Conservation (phyloP, 495 filamentous ascomycete species). For the Apiosordaria backusii region DNA sequence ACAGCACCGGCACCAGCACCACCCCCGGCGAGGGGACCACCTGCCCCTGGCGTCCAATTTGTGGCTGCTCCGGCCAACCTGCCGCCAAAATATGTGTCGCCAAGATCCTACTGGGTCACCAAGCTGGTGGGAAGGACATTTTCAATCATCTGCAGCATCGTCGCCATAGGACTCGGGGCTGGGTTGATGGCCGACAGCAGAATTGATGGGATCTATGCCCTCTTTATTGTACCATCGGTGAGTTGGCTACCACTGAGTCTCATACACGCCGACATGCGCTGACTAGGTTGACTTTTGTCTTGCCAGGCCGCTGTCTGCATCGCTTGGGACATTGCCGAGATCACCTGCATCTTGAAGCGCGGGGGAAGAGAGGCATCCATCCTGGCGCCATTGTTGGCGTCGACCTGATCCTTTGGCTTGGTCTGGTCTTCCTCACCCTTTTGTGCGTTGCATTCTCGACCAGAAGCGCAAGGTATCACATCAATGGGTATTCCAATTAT, state of each 20-base stretch:
- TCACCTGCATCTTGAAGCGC: conserved; percentile 14
- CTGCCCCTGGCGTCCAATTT: neutral
- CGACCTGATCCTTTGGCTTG: conserved; percentile 24
- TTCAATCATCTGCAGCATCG: neutral
- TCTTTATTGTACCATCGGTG: conserved; percentile 5
- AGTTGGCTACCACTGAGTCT: neutral
- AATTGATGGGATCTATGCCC: neutral
- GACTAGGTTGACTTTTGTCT: neutral
- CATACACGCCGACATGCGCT: neutral
- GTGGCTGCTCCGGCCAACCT: neutral
- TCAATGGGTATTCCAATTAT: conserved; percentile 1
- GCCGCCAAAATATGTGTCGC: neutral
- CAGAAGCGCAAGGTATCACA: neutral
- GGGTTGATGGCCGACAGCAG: neutral
- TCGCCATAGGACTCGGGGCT: neutral
- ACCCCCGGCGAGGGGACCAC: neutral
- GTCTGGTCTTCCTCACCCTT: conserved; percentile 7
- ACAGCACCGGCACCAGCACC: neutral
- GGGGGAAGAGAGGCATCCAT: conserved; percentile 23
- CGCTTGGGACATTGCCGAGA: conserved; percentile 21
- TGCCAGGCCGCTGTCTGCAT: conserved; percentile 3
- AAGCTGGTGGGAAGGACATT: neutral
- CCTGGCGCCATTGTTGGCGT: conserved; percentile 26
- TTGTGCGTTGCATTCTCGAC: neutral
- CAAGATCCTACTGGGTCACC: neutral